Conservation (phyloP, 371 early-diverging fungal species). For the Parasitella parasitica region DNA sequence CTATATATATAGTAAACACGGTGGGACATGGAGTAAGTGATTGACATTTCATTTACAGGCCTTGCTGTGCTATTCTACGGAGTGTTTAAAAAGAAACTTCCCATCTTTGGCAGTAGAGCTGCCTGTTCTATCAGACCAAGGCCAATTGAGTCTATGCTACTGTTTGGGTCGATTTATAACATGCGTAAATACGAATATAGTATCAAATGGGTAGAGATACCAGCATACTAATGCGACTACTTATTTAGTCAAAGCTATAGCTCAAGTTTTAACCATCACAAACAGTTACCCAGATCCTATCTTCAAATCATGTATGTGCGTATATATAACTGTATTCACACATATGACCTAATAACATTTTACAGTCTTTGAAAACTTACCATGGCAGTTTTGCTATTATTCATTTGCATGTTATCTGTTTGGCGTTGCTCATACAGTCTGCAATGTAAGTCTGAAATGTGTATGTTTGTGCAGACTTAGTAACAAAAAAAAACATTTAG, state of each 20-base stretch:
- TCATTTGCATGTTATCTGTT: constrained; percentile 39
- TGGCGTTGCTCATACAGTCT: constrained; percentile 43
- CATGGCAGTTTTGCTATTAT: constrained; percentile 41
- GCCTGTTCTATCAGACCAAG: constrained; percentile 34
- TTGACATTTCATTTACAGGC: constrained; percentile 2
- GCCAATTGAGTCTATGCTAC: constrained; percentile 41
- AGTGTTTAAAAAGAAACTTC: constrained; percentile 16
- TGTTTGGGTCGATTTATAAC: constrained; percentile 30
- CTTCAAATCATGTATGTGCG: constrained; percentile 28
- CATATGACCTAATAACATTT: background rate
- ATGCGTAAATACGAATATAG: constrained; percentile 23
- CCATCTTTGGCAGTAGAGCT: constrained; percentile 22
- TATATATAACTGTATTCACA: background rate
- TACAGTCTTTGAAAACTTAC: constrained; percentile 37
- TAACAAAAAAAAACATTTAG: no score
- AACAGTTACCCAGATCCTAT: constrained; percentile 17
- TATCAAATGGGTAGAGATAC: background rate
- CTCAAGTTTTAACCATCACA: constrained; percentile 23
- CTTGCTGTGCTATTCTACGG: constrained; percentile 20
- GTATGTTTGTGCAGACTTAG: background rate
- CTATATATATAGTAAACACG: background rate
- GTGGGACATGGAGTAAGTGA: background rate
- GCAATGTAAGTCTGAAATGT: constrained; percentile 31
- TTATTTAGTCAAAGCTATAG: constrained; percentile 38
- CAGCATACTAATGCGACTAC: background rate